A percentile compares a stretch with the other conserved stretches of the same genome.
Evolutionary conservation across 306 rosid genomes (phyloP).

Genomic region (Vicia sativa): DNA sequence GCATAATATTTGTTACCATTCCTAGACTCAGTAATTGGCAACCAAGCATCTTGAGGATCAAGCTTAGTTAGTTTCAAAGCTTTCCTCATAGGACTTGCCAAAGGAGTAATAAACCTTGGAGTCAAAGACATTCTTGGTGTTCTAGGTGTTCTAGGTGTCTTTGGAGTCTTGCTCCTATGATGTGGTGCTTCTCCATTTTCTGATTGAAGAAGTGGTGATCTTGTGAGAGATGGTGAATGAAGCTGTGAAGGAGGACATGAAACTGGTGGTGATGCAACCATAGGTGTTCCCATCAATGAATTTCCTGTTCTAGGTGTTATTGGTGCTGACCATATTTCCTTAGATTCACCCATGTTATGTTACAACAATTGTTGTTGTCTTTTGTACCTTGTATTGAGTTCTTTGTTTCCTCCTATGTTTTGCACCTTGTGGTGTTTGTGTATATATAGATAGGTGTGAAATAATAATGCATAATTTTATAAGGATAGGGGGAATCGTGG

Average conservation of each 20-base stretch:
- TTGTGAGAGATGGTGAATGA: slow-evolving; percentile 57
- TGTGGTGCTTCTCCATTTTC: slow-evolving; percentile 36
- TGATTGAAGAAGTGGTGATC: slow-evolving; percentile 56
- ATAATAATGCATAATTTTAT: neutral
- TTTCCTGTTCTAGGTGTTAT: slow-evolving; percentile 53
- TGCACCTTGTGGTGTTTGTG: slow-evolving; percentile 21
- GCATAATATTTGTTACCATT: slow-evolving; percentile 62
- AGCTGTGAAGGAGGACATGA: slow-evolving; percentile 77
- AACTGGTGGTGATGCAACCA: slow-evolving; percentile 44
- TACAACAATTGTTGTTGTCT: neutral
- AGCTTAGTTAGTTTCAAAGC: slow-evolving; percentile 52
- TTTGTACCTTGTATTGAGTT: neutral
- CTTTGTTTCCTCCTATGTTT: neutral
- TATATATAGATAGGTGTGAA: slow-evolving; percentile 23
- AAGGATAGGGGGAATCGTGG: neutral
- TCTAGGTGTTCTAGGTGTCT: slow-evolving; percentile 41
- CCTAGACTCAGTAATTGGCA: slow-evolving; percentile 70
- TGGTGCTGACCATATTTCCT: slow-evolving; percentile 71
- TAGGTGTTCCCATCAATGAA: slow-evolving; percentile 44
- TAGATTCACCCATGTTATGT: slow-evolving; percentile 46
- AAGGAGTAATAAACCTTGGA: slow-evolving; percentile 54
- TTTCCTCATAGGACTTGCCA: slow-evolving; percentile 58
- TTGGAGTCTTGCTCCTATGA: slow-evolving; percentile 37
- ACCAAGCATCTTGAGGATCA: slow-evolving; percentile 73
- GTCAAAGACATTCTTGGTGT: slow-evolving; percentile 56